Conservation (phyloP, 257 asterid genomes). For the Salvia splendens region DNA sequence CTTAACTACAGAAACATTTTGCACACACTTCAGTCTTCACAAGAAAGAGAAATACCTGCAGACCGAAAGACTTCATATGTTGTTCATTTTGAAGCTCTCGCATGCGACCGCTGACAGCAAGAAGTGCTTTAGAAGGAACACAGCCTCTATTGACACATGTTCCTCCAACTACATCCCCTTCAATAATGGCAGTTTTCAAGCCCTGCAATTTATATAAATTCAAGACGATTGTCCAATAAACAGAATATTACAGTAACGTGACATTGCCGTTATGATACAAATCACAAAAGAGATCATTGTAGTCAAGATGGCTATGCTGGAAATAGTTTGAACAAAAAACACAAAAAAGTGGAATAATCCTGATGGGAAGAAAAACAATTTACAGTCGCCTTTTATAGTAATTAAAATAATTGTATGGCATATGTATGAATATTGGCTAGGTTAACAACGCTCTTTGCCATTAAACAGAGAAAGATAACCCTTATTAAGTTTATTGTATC, state of each 20-base stretch:
- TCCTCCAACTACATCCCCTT: slow-evolving; percentile 90
- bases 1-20: neutral
- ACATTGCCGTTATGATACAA: slow-evolving; percentile 10
- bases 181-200: slow-evolving; percentile 82
- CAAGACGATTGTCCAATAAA: slow-evolving; percentile 23
- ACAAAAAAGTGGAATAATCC: neutral
- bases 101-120: slow-evolving; percentile 93
- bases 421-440: neutral
- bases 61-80: slow-evolving; percentile 81
- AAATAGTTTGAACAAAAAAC: neutral
- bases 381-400: neutral
- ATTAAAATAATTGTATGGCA: neutral
- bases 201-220: slow-evolving; percentile 52
- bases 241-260: slow-evolving; percentile 5
- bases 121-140: slow-evolving; percentile 90
- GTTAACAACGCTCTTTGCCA: neutral
- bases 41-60: slow-evolving; percentile 60
- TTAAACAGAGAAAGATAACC: neutral
- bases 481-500: too few relatives aligned
- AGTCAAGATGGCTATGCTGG: slow-evolving; percentile 15
- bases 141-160: slow-evolving; percentile 92
- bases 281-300: neutral
- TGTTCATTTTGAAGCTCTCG: slow-evolving; percentile 86
- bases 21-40: slow-evolving; percentile 3
- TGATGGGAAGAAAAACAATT: neutral